Percentiles rank a stretch among this genome's conserved stretches.
Conservation (phyloP, 805 yeast species). For the Hanseniaspora lachancei region DNA sequence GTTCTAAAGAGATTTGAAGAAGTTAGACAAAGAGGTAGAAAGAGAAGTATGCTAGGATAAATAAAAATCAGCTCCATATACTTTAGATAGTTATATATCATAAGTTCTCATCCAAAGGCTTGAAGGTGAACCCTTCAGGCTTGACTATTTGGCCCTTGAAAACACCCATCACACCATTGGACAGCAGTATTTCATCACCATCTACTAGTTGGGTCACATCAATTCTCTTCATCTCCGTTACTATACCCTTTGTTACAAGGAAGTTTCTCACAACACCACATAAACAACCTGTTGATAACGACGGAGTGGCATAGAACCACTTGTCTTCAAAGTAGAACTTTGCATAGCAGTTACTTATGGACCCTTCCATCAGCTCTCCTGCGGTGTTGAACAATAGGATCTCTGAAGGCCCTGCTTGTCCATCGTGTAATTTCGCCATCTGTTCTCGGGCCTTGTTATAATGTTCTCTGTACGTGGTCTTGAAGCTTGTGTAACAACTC, state of each 20-base stretch:
- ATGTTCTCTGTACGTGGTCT: slow-evolving; percentile 60
- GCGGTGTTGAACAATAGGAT: slow-evolving; percentile 56
- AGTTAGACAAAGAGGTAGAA: slow-evolving; percentile 83
- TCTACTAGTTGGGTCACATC: slow-evolving; percentile 32
- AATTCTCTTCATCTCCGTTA: slow-evolving; percentile 41
- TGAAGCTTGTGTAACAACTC: slow-evolving; percentile 74
- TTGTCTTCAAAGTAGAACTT: slow-evolving; percentile 35
- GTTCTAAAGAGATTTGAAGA: slow-evolving; percentile 57
- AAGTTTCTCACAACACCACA: slow-evolving; percentile 70
- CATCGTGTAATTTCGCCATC: slow-evolving; percentile 25
- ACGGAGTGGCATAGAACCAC: slow-evolving; percentile 63
- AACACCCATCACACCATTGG: slow-evolving; percentile 78
- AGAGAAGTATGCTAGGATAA: slow-evolving; percentile 84
- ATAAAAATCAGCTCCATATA: neutral
- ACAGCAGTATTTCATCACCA: slow-evolving; percentile 62
- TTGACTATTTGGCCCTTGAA: slow-evolving; percentile 39
- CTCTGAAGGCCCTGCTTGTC: slow-evolving; percentile 37
- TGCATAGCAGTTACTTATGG: slow-evolving; percentile 44
- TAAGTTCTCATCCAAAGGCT: slow-evolving; percentile 11
- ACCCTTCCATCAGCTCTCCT: slow-evolving; percentile 61
- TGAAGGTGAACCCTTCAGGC: slow-evolving; percentile 13
- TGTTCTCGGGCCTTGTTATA: slow-evolving; percentile 53
- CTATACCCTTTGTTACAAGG: slow-evolving; percentile 39
- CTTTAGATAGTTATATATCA: neutral
- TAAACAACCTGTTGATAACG: slow-evolving; percentile 63